phyloP scores from a whole-genome alignment of 2,329 filamentous ascomycete genomes.

The Ophiobolus disseminans region DNA sequence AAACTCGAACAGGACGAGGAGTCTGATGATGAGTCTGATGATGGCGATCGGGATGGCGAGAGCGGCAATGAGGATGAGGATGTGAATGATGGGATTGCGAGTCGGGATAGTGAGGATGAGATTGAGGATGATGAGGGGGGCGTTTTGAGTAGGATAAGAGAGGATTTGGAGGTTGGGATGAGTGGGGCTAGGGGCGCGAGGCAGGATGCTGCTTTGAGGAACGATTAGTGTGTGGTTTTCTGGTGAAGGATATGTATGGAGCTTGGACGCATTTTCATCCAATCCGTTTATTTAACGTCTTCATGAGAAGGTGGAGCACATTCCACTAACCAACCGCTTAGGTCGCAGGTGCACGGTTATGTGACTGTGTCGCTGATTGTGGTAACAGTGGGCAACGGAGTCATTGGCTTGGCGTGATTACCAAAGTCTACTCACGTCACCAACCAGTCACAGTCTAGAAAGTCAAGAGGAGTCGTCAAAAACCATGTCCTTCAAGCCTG shows the following conservation, averaged over 20 bases:
- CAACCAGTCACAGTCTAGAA: too few species aligned
- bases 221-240: constrained; percentile 2
- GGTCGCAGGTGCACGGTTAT: too few species aligned
- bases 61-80: constrained; percentile 33
- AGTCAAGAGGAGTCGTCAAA: too few species aligned
- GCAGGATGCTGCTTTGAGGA: not conserved
- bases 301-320: too few species aligned
- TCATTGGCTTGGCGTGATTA: too few species aligned
- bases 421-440: too few species aligned
- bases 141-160: constrained; percentile 18
- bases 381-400: too few species aligned
- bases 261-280: too few species aligned
- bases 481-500: too few species aligned
- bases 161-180: constrained; percentile 20
- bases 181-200: constrained; percentile 1
- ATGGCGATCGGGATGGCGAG: constrained; percentile 37
- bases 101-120: constrained; percentile 16
- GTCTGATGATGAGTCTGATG: constrained; percentile 26
- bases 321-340: too few species aligned
- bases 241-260: constrained; percentile 5
- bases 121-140: constrained; percentile 16
- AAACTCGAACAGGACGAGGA: constrained; percentile 41
- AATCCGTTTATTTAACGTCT: too few species aligned
- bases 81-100: not conserved
- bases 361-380: too few species aligned